These are phyloP conservation scores for Mycena galericulata DNA, from an alignment of 768 basidiomycete species.

Conservation along the genomic window DNA sequence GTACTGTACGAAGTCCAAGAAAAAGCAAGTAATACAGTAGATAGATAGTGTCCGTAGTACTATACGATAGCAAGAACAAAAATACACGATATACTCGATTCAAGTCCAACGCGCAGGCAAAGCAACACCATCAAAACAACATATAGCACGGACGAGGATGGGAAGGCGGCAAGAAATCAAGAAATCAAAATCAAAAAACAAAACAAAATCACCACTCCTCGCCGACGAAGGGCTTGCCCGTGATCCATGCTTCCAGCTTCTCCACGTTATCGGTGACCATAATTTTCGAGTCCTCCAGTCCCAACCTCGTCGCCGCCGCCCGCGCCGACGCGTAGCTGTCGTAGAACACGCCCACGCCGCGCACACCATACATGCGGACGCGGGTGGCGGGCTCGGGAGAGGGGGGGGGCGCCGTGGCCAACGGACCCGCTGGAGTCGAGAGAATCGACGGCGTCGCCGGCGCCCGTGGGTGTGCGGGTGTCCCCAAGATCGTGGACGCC, in stretches of 20 bases:
- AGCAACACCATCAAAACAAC: too few species aligned
- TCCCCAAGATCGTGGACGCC: too few species aligned
- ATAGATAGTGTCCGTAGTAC: too few species aligned
- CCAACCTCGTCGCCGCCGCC: too few species aligned
- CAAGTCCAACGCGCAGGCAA: too few species aligned
- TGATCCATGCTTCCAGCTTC: slow-evolving; percentile 16
- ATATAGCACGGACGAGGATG: neutral
- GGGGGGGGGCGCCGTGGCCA: neutral
- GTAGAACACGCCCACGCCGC: slow-evolving; percentile 8
- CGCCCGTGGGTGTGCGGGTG: too few species aligned
- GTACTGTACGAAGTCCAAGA: too few species aligned
- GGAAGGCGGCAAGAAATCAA: neutral
- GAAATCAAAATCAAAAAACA: neutral
- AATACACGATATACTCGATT: too few species aligned
- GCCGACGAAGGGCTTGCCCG: neutral
- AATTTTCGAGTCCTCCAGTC: neutral
- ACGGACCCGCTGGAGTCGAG: too few species aligned
- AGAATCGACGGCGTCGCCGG: too few species aligned
- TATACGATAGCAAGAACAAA: too few species aligned
- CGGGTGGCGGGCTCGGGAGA: neutral
- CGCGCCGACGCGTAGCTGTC: neutral
- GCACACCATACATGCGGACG: neutral
- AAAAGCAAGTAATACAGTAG: too few species aligned
- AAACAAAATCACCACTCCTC: neutral
- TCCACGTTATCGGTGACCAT: neutral